Evolutionary conservation across 495 filamentous ascomycete genomes (phyloP).

Genomic region (Aspergillus carlsbadensis): DNA sequence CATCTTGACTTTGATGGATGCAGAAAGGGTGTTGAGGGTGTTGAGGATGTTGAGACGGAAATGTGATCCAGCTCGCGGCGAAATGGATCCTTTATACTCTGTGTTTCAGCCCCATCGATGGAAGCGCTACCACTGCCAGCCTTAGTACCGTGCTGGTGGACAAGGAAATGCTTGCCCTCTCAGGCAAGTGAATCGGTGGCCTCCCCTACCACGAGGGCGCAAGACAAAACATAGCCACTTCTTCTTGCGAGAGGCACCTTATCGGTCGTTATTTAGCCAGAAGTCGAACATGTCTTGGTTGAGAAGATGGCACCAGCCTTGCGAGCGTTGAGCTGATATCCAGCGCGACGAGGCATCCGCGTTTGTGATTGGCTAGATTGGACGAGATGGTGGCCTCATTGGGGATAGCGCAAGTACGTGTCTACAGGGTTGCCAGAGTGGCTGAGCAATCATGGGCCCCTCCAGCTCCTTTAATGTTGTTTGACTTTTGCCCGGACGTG

Average conservation of each 20-base stretch:
- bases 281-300: too few relatives aligned
- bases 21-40: slow-evolving; percentile 39
- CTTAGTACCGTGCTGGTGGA: too few relatives aligned
- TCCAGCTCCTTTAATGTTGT: slow-evolving; percentile 3
- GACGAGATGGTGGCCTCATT: slow-evolving; percentile 10
- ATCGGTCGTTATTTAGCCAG: too few relatives aligned
- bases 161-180: too few relatives aligned
- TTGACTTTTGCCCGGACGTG: too few relatives aligned
- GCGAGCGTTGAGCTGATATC: neutral
- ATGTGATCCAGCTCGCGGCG: neutral
- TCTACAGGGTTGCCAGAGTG: neutral
- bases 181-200: too few relatives aligned
- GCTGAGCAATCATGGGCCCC: neutral
- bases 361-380: neutral
- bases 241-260: too few relatives aligned
- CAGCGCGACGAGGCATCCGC: neutral
- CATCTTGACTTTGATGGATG: neutral
- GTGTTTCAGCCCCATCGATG: too few relatives aligned
- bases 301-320: neutral
- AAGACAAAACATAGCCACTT: too few relatives aligned
- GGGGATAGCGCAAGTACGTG: slow-evolving; percentile 6
- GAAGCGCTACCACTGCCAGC: too few relatives aligned
- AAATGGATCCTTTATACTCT: neutral
- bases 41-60: slow-evolving; percentile 27
- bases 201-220: too few relatives aligned